Evolutionary conservation across 805 yeast genomes (phyloP), one percentile per base, ranked within the genome.

Genomic region (Wickerhamomyces bisporus): DNA sequence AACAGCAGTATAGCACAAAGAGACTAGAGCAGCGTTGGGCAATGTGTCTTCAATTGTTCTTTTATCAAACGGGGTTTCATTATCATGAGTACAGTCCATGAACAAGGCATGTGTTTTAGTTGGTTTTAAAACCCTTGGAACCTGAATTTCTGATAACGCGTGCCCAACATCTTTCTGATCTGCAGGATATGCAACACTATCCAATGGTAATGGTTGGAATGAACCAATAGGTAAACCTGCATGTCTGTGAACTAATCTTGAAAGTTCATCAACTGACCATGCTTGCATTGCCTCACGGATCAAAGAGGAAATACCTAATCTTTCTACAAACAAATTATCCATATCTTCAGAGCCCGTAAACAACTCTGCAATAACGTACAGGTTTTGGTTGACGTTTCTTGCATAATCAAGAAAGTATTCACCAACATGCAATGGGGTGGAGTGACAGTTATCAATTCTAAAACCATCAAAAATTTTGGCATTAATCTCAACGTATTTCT

Each of bases 241-340:
- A 59, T 91, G 95, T 52, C 80, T 77, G 58, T 91, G 96, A 19
- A 91, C 83, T 35, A 89, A 69, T 41, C 91, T 69, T 3, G 96
- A 86, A 24, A 91, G 70, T 55, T 91, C 98, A 27, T 75, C 80
- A 11, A 85, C 93, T 11, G 83, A 79, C 80, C 93, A 81, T 2
- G 97, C 93, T 64, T 88, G 97, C 95, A 93, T 91, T 1, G 98
- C 98, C 57, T 91, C 98, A 55, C 98, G 76, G 39, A 91, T 84
- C 48, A 93, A 69, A 4, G 96, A 81, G 28, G 87, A 83, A 39
- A 93, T 81, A 14, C 96, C 97, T 31, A 93, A 71, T 48, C 94
- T 70, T 61, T 91, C 96, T 12, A 91, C 96, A 57, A 85, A 91
- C 16, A 91, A 66, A 52, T 84, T 82, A 64, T 91, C 98, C 76